Percentiles rank a stretch among this genome's conserved stretches.
Conservation (phyloP, 441 rosid species). For the Populus trichocarpa region DNA sequence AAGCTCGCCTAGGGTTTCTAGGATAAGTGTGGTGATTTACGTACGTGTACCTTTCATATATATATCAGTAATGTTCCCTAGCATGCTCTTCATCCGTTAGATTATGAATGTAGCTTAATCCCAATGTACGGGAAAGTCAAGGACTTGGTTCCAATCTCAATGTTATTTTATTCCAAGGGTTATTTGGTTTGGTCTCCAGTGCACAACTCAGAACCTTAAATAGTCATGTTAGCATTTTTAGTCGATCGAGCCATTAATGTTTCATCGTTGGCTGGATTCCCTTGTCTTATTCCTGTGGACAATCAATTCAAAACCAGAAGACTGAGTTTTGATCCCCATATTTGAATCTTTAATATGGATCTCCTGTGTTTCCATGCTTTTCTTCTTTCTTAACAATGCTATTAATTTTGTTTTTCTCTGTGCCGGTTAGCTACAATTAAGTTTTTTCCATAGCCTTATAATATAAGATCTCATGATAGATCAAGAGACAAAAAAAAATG, state of each 20-base stretch:
- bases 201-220: neutral
- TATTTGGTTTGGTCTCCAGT: neutral
- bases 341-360: neutral
- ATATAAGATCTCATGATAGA: no score
- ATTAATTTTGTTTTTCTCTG: neutral
- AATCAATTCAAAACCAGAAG: neutral
- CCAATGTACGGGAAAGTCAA: constrained; percentile 34
- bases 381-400: neutral
- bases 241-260: constrained; percentile 11
- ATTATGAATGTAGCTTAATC: constrained; percentile 24
- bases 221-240: neutral
- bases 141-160: constrained; percentile 35
- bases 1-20: constrained; percentile 13
- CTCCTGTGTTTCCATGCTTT: neutral
- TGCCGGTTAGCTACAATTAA: neutral
- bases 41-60: neutral
- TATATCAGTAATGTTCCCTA: neutral
- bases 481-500: no score
- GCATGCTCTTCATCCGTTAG: constrained; percentile 5
- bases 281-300: constrained; percentile 10
- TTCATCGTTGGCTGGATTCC: constrained; percentile 15
- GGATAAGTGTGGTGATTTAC: neutral
- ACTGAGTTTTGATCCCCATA: neutral
- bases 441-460: neutral
- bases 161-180: constrained; percentile 13